Percentiles rank a stretch among this genome's conserved stretches.
Conservation (phyloP, 2,329 filamentous ascomycete species). For the Arthrobotrys conoides region DNA sequence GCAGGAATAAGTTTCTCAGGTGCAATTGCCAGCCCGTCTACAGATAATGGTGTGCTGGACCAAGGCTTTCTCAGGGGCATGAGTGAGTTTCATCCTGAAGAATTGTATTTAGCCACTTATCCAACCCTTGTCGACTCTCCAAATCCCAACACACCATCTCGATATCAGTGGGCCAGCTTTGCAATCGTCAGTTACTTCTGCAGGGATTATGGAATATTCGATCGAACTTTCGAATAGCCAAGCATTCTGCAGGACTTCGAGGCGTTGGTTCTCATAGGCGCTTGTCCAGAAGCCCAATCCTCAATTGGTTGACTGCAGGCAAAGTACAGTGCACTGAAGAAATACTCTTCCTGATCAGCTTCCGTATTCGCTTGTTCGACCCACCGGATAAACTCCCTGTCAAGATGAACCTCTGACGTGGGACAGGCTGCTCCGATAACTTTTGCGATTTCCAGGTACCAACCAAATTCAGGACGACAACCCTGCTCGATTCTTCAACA, state of each 20-base stretch:
- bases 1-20: slow-evolving; percentile 17
- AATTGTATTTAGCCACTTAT: slow-evolving; percentile 57
- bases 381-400: slow-evolving; percentile 58
- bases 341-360: slow-evolving; percentile 18
- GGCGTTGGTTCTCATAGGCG: slow-evolving; percentile 20
- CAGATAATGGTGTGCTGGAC: slow-evolving; percentile 49
- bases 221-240: slow-evolving; percentile 42
- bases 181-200: not conserved
- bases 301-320: not conserved
- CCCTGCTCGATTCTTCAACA: slow-evolving; percentile 52
- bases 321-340: not conserved
- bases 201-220: slow-evolving; percentile 57
- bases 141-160: slow-evolving; percentile 45
- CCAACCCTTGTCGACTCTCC: slow-evolving; percentile 37
- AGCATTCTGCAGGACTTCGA: not conserved
- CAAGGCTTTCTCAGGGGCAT: slow-evolving; percentile 54
- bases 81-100: slow-evolving; percentile 57
- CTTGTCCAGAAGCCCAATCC: not conserved
- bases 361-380: slow-evolving; percentile 44
- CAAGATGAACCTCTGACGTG: slow-evolving; percentile 44
- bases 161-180: slow-evolving; percentile 32
- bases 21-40: slow-evolving; percentile 23
- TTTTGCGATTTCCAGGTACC: slow-evolving; percentile 44
- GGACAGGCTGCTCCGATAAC: slow-evolving; percentile 41
- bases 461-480: slow-evolving; percentile 8